Evolutionary conservation across 768 basidiomycete genomes (phyloP).

Genomic region (Suillus cothurnatus): DNA sequence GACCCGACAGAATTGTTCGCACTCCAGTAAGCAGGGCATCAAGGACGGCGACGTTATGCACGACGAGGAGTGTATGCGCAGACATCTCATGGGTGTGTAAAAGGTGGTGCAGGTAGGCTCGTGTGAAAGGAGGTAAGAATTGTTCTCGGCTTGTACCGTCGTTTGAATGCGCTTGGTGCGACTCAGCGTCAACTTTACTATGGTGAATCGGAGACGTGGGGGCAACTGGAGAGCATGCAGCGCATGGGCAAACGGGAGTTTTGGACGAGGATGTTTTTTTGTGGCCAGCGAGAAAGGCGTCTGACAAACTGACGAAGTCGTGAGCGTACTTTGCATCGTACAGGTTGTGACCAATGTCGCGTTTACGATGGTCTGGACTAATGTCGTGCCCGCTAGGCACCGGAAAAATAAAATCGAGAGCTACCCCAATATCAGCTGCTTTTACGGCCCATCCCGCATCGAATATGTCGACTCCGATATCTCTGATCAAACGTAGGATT

Average conservation of each 20-base stretch:
- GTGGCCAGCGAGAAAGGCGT: conserved; percentile 32
- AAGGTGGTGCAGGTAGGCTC: conserved; percentile 83
- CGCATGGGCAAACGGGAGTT: conserved; percentile 47
- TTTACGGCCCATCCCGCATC: conserved; percentile 72
- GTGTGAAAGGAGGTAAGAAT: conserved; percentile 39
- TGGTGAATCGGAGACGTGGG: conserved; percentile 44
- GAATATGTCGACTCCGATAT: conserved; percentile 75
- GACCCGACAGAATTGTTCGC: conserved; percentile 36
- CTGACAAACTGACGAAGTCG: conserved; percentile 56
- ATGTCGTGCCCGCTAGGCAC: conserved; percentile 21
- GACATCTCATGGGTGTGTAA: conserved; percentile 91
- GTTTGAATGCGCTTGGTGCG: conserved; percentile 13
- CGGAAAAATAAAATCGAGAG: conserved; percentile 80
- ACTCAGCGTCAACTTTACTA: conserved; percentile 42
- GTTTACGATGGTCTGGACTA: conserved; percentile 3
- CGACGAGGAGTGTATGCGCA: conserved; percentile 69
- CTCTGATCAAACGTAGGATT: conserved; percentile 62
- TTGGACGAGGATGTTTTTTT: not conserved
- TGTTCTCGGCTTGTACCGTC: not conserved
- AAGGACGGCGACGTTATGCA: conserved; percentile 76
- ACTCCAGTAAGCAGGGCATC: conserved; percentile 65
- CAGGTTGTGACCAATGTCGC: conserved; percentile 71
- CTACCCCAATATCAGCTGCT: conserved; percentile 71
- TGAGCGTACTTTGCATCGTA: conserved; percentile 58
- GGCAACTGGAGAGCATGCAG: conserved; percentile 54